Evolutionary conservation across 495 filamentous ascomycete genomes (phyloP), one percentile per base, ranked within the genome.

Genomic region (Penicillium coffeae): DNA sequence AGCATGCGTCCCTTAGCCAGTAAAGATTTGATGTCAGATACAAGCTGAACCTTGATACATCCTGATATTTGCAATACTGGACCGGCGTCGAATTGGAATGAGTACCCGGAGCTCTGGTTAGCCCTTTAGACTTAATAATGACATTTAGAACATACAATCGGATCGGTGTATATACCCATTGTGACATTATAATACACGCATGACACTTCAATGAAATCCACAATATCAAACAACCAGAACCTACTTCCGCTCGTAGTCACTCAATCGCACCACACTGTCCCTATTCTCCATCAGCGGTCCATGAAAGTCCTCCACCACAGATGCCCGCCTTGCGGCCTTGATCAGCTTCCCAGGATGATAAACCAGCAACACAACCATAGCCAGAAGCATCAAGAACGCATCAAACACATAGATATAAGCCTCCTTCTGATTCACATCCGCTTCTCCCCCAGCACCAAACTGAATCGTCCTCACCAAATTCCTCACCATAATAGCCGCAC

Each of bases 381-480:
- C 21, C 12, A 65, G 12, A 13, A 55, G 55, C 66, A 72, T 67
- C 36, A 68, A 42, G 25, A 50, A 54, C 21, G 57, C 69, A 60
- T 72, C 69, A 50, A 70, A 70, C 0, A 72, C 57, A 54, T 72
- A 72, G 19, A 72, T 66, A 58, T 63, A 69, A 10, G 34, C 67
- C 61, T 72, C 69, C 36, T 60, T 47, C 7, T 40, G 59, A 18
- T 58, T 60, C 14, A 72, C 32, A 20, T 48, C 48, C n/a, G 60
- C 39, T 21, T 38, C 52, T 41, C 40, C 21, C 12, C 18, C 21
- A 3, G 57, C 53, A n/a, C 55, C 60, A 42, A 71, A 76, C 55
- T 77, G 68, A 18, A 76, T 59, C 22, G 66, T 65, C 15, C 74
- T 45, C 12, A 74, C 65, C 15, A 76, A 45, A 45, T 66, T 72